Conservation (phyloP, 257 asterid genomes). For the Handroanthus guayacan region DNA sequence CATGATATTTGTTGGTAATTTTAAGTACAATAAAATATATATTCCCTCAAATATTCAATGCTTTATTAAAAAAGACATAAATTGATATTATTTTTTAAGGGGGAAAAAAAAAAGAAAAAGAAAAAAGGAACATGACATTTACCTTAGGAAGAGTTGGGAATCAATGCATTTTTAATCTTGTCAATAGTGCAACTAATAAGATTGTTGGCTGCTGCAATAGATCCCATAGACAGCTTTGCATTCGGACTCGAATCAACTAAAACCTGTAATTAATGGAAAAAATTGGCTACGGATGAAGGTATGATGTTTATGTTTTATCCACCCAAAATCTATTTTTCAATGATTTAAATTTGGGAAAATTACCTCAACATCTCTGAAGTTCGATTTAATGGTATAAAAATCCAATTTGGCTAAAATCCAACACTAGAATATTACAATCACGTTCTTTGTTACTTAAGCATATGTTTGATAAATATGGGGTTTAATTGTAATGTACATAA, state of each 20-base stretch:
- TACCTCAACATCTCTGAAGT: too few species aligned
- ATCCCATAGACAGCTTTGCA: conserved; percentile 41
- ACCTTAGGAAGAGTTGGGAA: conserved; percentile 30
- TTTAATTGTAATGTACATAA: too few species aligned
- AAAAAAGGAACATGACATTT: not conserved
- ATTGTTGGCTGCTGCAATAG: conserved; percentile 41
- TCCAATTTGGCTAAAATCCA: too few species aligned
- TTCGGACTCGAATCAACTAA: conserved; percentile 46
- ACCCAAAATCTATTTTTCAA: not conserved
- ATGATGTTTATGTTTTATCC: not conserved
- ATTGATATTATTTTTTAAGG: not conserved
- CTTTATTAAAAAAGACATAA: too few species aligned
- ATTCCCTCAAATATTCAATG: not conserved
- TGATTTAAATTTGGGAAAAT: too few species aligned
- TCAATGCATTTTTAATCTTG: conserved; percentile 47
- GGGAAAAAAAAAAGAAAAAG: not conserved
- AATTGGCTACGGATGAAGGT: not conserved
- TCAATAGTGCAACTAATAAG: conserved; percentile 47
- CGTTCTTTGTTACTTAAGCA: too few species aligned
- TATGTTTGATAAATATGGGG: too few species aligned
- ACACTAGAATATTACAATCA: too few species aligned
- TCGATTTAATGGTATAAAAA: too few species aligned
- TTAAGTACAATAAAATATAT: too few species aligned
- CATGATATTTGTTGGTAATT: too few species aligned
- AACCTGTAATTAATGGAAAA: conserved; percentile 30